A percentile compares a stretch with the other conserved stretches of the same genome.
These are phyloP conservation scores for Ceratobasidium sp. DNA, from an alignment of 1,284 basidiomycete genomes.

Conservation along the genomic window DNA sequence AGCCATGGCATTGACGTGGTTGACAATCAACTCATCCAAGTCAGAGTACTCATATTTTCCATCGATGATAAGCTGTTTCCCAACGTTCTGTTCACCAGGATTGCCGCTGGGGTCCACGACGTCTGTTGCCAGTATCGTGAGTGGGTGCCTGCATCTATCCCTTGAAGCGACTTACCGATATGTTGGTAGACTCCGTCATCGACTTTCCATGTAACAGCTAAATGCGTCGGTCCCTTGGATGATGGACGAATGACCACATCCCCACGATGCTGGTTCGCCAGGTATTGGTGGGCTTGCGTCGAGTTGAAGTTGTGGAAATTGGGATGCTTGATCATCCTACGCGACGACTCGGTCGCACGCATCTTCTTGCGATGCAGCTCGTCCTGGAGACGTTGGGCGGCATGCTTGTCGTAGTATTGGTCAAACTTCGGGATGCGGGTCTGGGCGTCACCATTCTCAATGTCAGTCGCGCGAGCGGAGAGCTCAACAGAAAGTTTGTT, in stretches of 20 bases:
- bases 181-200: slow-evolving; percentile 97
- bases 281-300: slow-evolving; percentile 85
- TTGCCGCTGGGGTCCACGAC: slow-evolving; percentile 87
- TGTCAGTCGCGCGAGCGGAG: slow-evolving; percentile 75
- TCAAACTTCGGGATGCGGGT: slow-evolving; percentile 71
- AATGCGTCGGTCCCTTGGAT: slow-evolving; percentile 91
- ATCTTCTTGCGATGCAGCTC: slow-evolving; percentile 84
- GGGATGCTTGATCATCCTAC: slow-evolving; percentile 95
- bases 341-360: slow-evolving; percentile 75
- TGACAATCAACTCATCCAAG: slow-evolving; percentile 97
- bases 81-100: slow-evolving; percentile 69
- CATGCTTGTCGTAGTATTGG: slow-evolving; percentile 70
- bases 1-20: slow-evolving; percentile 94
- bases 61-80: slow-evolving; percentile 77
- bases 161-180: slow-evolving; percentile 67
- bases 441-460: slow-evolving; percentile 68
- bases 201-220: slow-evolving; percentile 99
- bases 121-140: slow-evolving; percentile 58
- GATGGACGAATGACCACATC: slow-evolving; percentile 97
- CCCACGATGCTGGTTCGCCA: slow-evolving; percentile 90
- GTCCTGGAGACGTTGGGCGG: slow-evolving; percentile 74
- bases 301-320: slow-evolving; percentile 98
- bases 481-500: slow-evolving; percentile 78
- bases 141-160: slow-evolving; percentile 40
- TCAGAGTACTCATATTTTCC: slow-evolving; percentile 88